Percentiles rank a stretch among this genome's conserved stretches.
phyloP scores from a whole-genome alignment of 805 yeast genomes.

The Kodamaea hsintzibuensis region DNA sequence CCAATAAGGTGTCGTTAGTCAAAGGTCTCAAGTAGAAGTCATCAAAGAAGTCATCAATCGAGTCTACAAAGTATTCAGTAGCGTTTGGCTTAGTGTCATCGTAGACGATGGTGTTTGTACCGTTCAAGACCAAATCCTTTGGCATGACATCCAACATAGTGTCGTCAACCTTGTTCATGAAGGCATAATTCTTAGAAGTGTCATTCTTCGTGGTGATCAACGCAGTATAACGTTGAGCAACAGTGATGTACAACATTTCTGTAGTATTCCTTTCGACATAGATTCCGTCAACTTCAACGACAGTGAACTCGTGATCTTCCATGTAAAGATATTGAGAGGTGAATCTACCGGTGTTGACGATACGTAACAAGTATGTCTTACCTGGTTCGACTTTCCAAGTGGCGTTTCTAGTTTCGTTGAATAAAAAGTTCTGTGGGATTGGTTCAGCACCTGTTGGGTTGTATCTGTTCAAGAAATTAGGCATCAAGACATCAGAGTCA shows the following conservation, averaged over 20 bases:
- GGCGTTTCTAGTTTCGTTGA: conserved; percentile 78
- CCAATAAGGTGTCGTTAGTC: conserved; percentile 43
- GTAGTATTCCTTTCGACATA: conserved; percentile 76
- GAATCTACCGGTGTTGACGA: conserved; percentile 88
- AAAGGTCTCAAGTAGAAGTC: conserved; percentile 38
- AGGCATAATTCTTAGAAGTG: conserved; percentile 67
- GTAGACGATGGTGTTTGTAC: conserved; percentile 74
- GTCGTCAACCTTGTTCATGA: conserved; percentile 78
- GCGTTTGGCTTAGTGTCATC: conserved; percentile 44
- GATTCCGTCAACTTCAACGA: conserved; percentile 92
- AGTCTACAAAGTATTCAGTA: conserved; percentile 37
- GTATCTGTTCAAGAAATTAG: conserved; percentile 61
- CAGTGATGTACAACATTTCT: conserved; percentile 72
- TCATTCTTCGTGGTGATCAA: conserved; percentile 70
- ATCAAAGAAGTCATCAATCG: conserved; percentile 47
- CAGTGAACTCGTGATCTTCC: conserved; percentile 83
- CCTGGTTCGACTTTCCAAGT: conserved; percentile 82
- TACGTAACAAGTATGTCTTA: conserved; percentile 78
- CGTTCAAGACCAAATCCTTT: conserved; percentile 61
- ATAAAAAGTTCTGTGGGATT: conserved; percentile 75
- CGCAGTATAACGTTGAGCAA: conserved; percentile 89
- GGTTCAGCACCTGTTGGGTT: conserved; percentile 99
- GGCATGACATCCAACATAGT: conserved; percentile 82
- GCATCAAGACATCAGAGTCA: conserved; percentile 49
- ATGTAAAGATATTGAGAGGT: conserved; percentile 86